Evolutionary conservation across 2,329 filamentous ascomycete genomes (phyloP), one percentile per base, ranked within the genome.

Genomic region (Ascochyta pisi): DNA sequence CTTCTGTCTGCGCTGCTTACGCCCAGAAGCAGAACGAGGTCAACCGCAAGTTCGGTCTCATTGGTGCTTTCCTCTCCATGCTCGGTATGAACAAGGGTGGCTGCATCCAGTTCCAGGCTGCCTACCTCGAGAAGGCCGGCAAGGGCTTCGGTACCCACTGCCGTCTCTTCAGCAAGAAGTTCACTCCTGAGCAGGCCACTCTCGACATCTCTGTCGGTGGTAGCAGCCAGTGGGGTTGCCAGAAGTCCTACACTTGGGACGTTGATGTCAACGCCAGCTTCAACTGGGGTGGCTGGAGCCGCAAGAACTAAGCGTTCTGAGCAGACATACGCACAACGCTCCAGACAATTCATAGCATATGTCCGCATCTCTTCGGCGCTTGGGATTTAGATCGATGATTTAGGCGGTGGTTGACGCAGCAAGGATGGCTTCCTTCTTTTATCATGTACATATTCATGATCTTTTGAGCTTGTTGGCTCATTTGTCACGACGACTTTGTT

Each of bases 111-210:
- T 68, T 66, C 60, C 64, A 67, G 53, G 65, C 61, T 48, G 52
- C 60, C 24, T 66, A 67, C 50, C 61, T 67, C 15, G 63, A 64
- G 61, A 63, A 66, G 63, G 50, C 40, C 9, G 62, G 66, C 37
- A 55, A 50, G 15, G 66, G 56, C n/a, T 65, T 62, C 54, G 64
- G 64, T 53, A 67, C 66, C 26, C 61, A 68, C 54, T 68, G 66
- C 58, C 61, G 66, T 55, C 66, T 68, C 45, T 68, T 66, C 61
- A 68, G 57, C 47, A 61, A 66, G 58, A 60, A 63, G 60, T 67
- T 66, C 52, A 35, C 50, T 15, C 44, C 61, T 15, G 3, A 42
- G 6, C 55, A 66, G 54, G 66, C 59, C 26, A 65, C 45, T 39
- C 57, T 67, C 27, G 63, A 68, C 53, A 60, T 68, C 43, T 63